These are phyloP conservation scores for Melampsora americana DNA, from an alignment of 1,284 basidiomycete genomes.

Conservation along the genomic window DNA sequence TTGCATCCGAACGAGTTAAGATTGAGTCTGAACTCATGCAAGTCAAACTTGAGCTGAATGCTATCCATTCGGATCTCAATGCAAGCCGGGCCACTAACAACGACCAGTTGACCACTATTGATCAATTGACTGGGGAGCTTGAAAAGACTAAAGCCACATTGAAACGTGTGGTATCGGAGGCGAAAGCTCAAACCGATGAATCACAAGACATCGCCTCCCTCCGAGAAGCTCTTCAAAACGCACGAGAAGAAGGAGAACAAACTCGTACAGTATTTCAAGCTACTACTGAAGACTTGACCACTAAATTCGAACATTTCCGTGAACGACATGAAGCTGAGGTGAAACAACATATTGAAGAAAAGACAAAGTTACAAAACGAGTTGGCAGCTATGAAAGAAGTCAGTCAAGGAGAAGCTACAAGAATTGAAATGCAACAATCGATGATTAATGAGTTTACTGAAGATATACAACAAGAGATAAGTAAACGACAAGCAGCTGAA, in stretches of 20 bases:
- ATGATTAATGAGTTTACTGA: constrained; percentile 28
- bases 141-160: not conserved
- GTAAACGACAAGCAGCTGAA: constrained; percentile 26
- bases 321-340: constrained; percentile 24
- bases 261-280: not conserved
- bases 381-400: constrained; percentile 11
- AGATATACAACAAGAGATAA: constrained; percentile 31
- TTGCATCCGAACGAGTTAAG: constrained; percentile 30
- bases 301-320: constrained; percentile 27
- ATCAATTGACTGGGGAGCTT: constrained; percentile 24
- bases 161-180: not conserved
- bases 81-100: constrained; percentile 13
- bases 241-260: constrained; percentile 7
- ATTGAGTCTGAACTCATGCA: constrained; percentile 27
- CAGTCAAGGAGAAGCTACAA: constrained; percentile 7
- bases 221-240: constrained; percentile 12
- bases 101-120: constrained; percentile 19
- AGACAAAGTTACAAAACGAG: constrained; percentile 31
- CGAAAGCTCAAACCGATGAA: constrained; percentile 3
- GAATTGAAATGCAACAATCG: constrained; percentile 20
- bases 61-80: constrained; percentile 24
- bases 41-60: constrained; percentile 30
- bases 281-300: constrained; percentile 13
- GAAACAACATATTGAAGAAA: constrained; percentile 38
- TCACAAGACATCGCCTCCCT: constrained; percentile 21